Conservation (phyloP, 2,329 filamentous ascomycete species). For the Cordyceps tenuipes region DNA sequence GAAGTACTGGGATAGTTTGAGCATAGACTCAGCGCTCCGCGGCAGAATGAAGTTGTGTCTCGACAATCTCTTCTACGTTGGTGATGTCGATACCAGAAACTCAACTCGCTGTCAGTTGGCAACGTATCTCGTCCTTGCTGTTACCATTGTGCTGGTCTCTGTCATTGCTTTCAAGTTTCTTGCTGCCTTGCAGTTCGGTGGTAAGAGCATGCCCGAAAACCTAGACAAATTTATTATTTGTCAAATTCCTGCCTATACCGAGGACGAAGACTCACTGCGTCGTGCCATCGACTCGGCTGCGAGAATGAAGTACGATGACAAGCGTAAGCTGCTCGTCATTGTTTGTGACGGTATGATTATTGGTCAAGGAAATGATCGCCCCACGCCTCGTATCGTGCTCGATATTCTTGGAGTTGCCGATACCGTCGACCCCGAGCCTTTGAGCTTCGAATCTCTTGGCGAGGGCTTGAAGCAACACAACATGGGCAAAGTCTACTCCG, state of each 20-base stretch:
- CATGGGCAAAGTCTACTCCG: slow-evolving; percentile 98
- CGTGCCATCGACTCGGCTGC: slow-evolving; percentile 95
- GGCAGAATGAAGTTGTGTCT: slow-evolving; percentile 71
- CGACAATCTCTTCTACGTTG: slow-evolving; percentile 91
- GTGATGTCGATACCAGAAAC: slow-evolving; percentile 83
- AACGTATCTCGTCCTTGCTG: slow-evolving; percentile 77
- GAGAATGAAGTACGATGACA: slow-evolving; percentile 94
- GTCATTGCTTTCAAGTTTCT: slow-evolving; percentile 96
- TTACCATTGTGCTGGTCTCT: slow-evolving; percentile 69
- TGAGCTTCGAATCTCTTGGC: slow-evolving; percentile 93
- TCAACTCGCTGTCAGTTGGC: slow-evolving; percentile 80
- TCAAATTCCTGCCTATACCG: slow-evolving; percentile 94
- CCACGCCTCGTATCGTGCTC: slow-evolving; percentile 89
- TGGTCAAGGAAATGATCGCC: slow-evolving; percentile 92
- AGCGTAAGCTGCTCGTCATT: slow-evolving; percentile 87
- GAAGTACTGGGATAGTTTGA: slow-evolving; percentile 69
- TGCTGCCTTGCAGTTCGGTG: slow-evolving; percentile 87
- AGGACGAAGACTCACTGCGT: slow-evolving; percentile 94
- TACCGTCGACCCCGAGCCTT: slow-evolving; percentile 84
- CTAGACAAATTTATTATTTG: slow-evolving; percentile 98
- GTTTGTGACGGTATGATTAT: slow-evolving; percentile 99
- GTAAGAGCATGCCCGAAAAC: slow-evolving; percentile 87
- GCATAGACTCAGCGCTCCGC: slow-evolving; percentile 48
- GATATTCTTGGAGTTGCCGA: slow-evolving; percentile 95
- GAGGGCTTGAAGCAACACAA: slow-evolving; percentile 98